These are phyloP conservation scores for Cerrena zonata DNA, from an alignment of 1,284 basidiomycete genomes.

Conservation along the genomic window DNA sequence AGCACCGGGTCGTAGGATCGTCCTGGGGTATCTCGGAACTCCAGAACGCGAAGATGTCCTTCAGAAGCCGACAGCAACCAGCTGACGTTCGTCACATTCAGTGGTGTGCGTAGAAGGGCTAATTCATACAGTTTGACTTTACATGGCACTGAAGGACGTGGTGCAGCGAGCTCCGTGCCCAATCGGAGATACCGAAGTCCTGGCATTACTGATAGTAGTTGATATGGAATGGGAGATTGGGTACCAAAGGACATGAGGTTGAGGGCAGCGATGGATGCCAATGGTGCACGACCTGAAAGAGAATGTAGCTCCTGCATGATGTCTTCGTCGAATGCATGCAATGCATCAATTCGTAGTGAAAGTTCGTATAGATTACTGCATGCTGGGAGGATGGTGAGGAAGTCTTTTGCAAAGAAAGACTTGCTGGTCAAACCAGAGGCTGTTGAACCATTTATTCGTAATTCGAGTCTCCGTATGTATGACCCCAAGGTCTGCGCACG, in stretches of 20 bases:
- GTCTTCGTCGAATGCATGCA: slow-evolving; percentile 28
- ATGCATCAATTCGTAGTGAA: slow-evolving; percentile 20
- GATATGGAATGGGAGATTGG: slow-evolving; percentile 41
- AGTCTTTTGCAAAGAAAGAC: slow-evolving; percentile 9
- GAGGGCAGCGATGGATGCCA: slow-evolving; percentile 31
- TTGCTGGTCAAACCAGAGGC: slow-evolving; percentile 13
- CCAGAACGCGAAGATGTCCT: slow-evolving; percentile 34
- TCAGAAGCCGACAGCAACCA: slow-evolving; percentile 38
- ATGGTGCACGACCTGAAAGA: slow-evolving; percentile 12
- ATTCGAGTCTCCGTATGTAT: slow-evolving; percentile 9
- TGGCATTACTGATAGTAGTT: slow-evolving; percentile 37
- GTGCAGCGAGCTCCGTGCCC: slow-evolving; percentile 34
- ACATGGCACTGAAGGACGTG: slow-evolving; percentile 21
- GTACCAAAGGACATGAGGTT: slow-evolving; percentile 33
- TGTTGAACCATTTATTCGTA: slow-evolving; percentile 16
- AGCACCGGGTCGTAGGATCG: slow-evolving; percentile 23
- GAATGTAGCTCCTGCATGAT: slow-evolving; percentile 21
- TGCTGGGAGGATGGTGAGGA: slow-evolving; percentile 25
- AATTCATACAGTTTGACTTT: slow-evolving; percentile 37
- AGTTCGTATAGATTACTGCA: slow-evolving; percentile 38
- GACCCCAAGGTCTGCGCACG: slow-evolving; percentile 9
- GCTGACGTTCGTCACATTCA: slow-evolving; percentile 20
- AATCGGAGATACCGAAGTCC: slow-evolving; percentile 36
- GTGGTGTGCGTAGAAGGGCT: slow-evolving; percentile 31
- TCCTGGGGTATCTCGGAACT: slow-evolving; percentile 34